phyloP scores from a whole-genome alignment of 768 basidiomycete genomes.

The Clathrus columnatus region DNA sequence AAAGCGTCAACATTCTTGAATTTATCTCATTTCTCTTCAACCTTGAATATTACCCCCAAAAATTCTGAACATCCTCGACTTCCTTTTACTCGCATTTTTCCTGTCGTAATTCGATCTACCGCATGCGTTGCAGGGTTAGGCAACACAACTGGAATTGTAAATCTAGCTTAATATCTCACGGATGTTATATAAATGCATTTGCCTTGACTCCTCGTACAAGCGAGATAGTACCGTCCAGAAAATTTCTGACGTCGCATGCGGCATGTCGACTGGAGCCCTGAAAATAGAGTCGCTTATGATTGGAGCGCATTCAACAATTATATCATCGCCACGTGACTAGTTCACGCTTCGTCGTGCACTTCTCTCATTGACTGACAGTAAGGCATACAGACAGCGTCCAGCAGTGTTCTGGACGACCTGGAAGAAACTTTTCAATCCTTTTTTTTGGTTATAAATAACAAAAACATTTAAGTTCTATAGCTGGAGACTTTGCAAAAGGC shows the following conservation, averaged over 20 bases:
- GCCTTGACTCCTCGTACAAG: no score
- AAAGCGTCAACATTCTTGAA: constrained; percentile 13
- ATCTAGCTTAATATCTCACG: constrained; percentile 12
- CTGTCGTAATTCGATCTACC: constrained; percentile 41
- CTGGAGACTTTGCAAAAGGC: background rate
- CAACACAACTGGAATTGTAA: constrained; percentile 62
- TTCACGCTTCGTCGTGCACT: constrained; percentile 1
- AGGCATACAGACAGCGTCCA: background rate
- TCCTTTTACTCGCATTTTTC: constrained; percentile 73
- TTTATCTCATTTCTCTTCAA: background rate
- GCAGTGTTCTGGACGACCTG: background rate
- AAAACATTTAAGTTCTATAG: background rate
- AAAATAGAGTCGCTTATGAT: background rate
- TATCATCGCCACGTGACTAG: constrained; percentile 2
- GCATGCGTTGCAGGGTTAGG: constrained; percentile 66
- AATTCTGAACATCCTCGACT: constrained; percentile 36
- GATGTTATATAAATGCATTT: no score
- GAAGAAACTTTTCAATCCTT: background rate
- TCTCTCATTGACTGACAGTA: constrained; percentile 5
- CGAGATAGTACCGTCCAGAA: no score
- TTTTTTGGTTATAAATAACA: background rate
- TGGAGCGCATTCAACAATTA: background rate
- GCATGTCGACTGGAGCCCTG: background rate
- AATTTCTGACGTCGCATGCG: background rate
- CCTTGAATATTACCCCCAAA: background rate